Base-by-base conservation (phyloP, 805 yeast species). In the Spathaspora girioi region DNA sequence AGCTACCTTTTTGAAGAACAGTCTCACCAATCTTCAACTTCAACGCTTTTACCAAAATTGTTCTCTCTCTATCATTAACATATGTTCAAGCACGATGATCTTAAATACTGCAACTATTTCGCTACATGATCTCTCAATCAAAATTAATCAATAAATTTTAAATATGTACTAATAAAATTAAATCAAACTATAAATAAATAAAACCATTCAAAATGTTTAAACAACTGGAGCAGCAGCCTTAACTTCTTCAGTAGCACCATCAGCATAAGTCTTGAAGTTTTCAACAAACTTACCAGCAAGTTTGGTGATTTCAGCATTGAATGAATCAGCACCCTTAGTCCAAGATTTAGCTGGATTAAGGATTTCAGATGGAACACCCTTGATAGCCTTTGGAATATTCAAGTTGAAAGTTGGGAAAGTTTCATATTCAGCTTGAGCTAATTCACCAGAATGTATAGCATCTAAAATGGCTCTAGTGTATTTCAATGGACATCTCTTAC, bases 401-500 rank as follows among this genome's bases (percentile, higher is more conserved):
- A 93, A 81, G 72, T 89, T 89, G 77, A 93, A 93, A 45, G 86
- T 83, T 59, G 91, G 96, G 75, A 88, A 86, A 47, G 78, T 78
- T 77, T 92, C 97, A 72, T 78, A 93, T 65, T 86, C 89, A 57
- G 78, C 92, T 62, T 89, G 76, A 56, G 82, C 82, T 64, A 93
- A 82, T 59, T 86, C 84, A 57, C 98, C 99, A 59, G 90, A 82
- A 76, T 93, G 98, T 64, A 93, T 91, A 42, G 97, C 85, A 70
- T 93, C 97, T 68, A 93, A 79, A 57, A 93, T 92, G 53, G 97
- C 96, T 78, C 99, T 87, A 55, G 99, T 93, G 83, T 90, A 93
- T 75, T 93, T 93, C 74, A 93, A 83, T 54, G 98, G 93, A 77
- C 98, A 93, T 78, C 99, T 87, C 79, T 89, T 87, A 69, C 98